Evolutionary conservation across 1,139 yeast genomes (phyloP).

Genomic region (Zygotorulaspora mrakii): DNA sequence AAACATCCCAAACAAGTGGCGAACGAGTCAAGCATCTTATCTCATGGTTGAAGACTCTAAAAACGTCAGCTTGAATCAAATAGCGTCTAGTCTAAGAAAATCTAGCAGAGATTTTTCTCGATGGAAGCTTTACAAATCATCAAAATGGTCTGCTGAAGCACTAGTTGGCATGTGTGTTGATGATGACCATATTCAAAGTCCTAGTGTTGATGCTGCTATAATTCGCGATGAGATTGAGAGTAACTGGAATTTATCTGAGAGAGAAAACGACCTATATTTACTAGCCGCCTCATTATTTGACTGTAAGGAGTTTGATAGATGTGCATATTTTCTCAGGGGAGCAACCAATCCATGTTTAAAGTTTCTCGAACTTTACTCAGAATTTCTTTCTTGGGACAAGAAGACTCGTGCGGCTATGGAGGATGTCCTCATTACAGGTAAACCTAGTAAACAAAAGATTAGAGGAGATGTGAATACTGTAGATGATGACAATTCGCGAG

Average conservation of each 20-base stretch:
- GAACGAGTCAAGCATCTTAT: neutral
- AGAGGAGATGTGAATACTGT: conserved; percentile 11
- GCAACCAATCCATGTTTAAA: conserved; percentile 53
- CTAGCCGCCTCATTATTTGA: conserved; percentile 75
- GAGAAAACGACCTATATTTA: conserved; percentile 46
- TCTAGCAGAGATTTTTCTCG: conserved; percentile 42
- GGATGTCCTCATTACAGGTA: conserved; percentile 45
- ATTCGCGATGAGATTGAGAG: neutral
- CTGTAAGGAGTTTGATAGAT: conserved; percentile 82
- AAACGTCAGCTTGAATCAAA: conserved; percentile 18
- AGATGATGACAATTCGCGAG: conserved; percentile 9
- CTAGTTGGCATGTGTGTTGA: conserved; percentile 45
- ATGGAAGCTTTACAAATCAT: conserved; percentile 59
- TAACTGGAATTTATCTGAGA: conserved; percentile 20
- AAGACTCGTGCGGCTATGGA: conserved; percentile 69
- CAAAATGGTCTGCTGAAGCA: conserved; percentile 86
- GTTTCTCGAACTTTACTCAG: conserved; percentile 67
- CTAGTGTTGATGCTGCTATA: conserved; percentile 2
- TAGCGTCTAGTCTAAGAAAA: conserved; percentile 38
- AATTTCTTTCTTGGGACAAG: conserved; percentile 70
- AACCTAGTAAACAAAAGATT: conserved; percentile 14
- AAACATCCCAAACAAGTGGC: no score
- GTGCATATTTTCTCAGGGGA: conserved; percentile 54
- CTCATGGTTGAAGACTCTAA: conserved; percentile 9
- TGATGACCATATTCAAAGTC: neutral